Evolutionary conservation across 2,329 filamentous ascomycete genomes (phyloP), one percentile per base, ranked within the genome.

Genomic region (Arthrobotrys entomopaga): DNA sequence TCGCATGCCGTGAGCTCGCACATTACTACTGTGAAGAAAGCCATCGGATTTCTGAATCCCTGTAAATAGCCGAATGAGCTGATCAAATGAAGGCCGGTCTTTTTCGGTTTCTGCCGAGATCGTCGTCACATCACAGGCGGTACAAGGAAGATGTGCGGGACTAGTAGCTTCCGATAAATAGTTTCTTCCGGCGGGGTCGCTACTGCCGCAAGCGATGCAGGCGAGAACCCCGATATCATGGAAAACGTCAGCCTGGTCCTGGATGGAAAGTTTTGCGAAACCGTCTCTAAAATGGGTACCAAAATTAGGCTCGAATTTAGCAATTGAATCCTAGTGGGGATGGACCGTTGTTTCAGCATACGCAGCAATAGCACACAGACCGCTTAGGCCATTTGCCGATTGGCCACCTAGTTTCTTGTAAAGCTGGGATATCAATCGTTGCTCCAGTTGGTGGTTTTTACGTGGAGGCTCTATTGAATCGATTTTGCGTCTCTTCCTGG

Each of bases 1-100:
- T 70, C 90, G 81, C 87, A 95, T 92, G 8, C 89, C 89, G 72
- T 88, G 84, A 43, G 96, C 85, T 53, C 92, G 86, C 40, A 87
- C 84, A 52, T 84, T 85, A n/a, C 86, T 85, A 19, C 87, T 87
- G 67, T 86, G 83, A 2, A 83, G 76, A 74, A 89, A 87, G 8
- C 64, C 58, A 13, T 67, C 70, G 6, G 70, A 74, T 26, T 67
- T 67, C 56, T 74, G 70, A 26, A 74, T 74, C 4, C 49, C 26
- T 48, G 56, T 43, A 29, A 74, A 74, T 8, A 67, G 34, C 4
- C 58, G 63, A 54, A 67, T 46, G 11, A 74, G 34, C 16, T 67
- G 48, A 10, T 59, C 29, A 10, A 19, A 52, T 0, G 42, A 38
- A 8, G 40, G 2, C 13, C 11, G n/a, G 6, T 49, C 10, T 22